Conservation (phyloP, 1,284 basidiomycete genomes). For the Retiboletus fuscus region DNA sequence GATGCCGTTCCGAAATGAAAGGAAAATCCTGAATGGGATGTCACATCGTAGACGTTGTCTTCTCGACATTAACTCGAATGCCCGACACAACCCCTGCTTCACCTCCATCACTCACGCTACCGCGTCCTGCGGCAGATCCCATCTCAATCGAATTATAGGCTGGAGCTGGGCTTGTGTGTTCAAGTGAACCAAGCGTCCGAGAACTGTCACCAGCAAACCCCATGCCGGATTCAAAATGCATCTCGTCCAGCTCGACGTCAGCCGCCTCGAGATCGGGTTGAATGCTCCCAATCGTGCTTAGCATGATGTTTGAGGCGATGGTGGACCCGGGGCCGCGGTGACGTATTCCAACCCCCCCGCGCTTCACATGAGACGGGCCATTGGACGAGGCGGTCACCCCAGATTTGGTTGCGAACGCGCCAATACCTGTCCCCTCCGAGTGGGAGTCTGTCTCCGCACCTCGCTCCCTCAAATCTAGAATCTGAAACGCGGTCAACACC, state of each 20-base stretch:
- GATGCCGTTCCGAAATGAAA: slow-evolving; percentile 40
- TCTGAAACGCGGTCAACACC: slow-evolving; percentile 53
- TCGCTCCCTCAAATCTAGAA: slow-evolving; percentile 80
- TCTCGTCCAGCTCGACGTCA: slow-evolving; percentile 67
- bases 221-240: slow-evolving; percentile 56
- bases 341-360: slow-evolving; percentile 51
- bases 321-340: slow-evolving; percentile 51
- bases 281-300: slow-evolving; percentile 76
- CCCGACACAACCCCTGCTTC: slow-evolving; percentile 53
- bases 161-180: slow-evolving; percentile 60
- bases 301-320: slow-evolving; percentile 70
- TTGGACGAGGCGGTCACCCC: slow-evolving; percentile 61
- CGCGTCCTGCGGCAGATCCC: slow-evolving; percentile 51
- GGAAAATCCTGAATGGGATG: slow-evolving; percentile 20
- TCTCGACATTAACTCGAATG: slow-evolving; percentile 76
- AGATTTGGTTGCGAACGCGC: slow-evolving; percentile 70
- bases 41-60: slow-evolving; percentile 64
- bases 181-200: slow-evolving; percentile 48
- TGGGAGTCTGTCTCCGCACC: slow-evolving; percentile 79
- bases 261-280: slow-evolving; percentile 66
- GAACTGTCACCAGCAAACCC: slow-evolving; percentile 50
- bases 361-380: slow-evolving; percentile 54
- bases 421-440: slow-evolving; percentile 72
- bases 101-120: slow-evolving; percentile 53
- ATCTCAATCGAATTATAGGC: slow-evolving; percentile 66